Conservation (phyloP, 2,329 filamentous ascomycete genomes). For the Calonectria hawksworthii region DNA sequence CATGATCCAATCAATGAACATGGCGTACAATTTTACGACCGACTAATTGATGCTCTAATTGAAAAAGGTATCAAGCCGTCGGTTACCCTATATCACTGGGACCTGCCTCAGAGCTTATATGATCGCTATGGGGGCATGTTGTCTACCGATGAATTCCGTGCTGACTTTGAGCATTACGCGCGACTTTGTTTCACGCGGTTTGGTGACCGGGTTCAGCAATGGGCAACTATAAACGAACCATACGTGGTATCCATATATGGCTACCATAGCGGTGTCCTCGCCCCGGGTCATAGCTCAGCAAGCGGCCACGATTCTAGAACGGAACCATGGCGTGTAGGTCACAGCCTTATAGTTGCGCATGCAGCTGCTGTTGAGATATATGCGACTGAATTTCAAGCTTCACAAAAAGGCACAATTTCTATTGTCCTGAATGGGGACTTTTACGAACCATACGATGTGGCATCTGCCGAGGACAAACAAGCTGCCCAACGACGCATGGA, state of each 20-base stretch:
- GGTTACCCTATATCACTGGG: conserved; percentile 77
- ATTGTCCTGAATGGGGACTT: too few relatives aligned
- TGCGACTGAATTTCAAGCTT: too few relatives aligned
- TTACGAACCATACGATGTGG: too few relatives aligned
- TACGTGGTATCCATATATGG: conserved; percentile 54
- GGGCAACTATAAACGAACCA: conserved; percentile 58
- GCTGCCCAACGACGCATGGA: too few relatives aligned
- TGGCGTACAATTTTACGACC: conserved; percentile 71
- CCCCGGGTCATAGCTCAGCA: too few relatives aligned
- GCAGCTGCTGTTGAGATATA: too few relatives aligned
- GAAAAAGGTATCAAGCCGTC: conserved; percentile 71
- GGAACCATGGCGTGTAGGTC: too few relatives aligned
- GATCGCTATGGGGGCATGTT: conserved; percentile 54
- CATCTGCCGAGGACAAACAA: too few relatives aligned
- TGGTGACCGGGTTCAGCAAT: conserved; percentile 58
- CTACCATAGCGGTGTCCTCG: too few relatives aligned
- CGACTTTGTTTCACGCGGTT: conserved; percentile 53
- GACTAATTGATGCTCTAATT: conserved; percentile 70
- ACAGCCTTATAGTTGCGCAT: too few relatives aligned
- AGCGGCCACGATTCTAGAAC: too few relatives aligned
- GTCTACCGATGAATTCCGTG: conserved; percentile 47
- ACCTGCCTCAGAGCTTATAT: conserved; percentile 56
- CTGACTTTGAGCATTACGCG: conserved; percentile 55
- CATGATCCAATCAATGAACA: conserved; percentile 74
- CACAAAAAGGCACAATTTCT: too few relatives aligned